Percentiles rank a stretch among this genome's conserved stretches.
phyloP scores from a whole-genome alignment of 2,329 filamentous ascomycete genomes.

The Sarocladium strictum region DNA sequence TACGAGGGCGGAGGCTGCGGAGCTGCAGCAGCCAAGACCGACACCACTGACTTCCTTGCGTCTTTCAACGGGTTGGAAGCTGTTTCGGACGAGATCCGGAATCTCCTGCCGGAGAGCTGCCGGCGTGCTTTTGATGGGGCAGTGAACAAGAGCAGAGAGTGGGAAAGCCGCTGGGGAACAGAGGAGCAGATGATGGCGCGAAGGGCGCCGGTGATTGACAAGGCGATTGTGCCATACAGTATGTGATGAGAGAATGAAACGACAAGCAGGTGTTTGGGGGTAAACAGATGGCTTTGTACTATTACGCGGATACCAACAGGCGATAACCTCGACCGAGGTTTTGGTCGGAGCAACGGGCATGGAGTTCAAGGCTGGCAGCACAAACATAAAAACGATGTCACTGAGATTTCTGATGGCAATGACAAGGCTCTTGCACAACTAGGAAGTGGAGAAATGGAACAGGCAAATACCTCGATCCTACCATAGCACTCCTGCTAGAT shows the following conservation, averaged over 20 bases:
- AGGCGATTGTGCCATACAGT: slow-evolving; percentile 55
- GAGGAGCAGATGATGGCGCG: slow-evolving; percentile 55
- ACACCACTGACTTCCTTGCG: slow-evolving; percentile 40
- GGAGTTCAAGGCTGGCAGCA: not conserved
- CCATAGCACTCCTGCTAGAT: too few species aligned
- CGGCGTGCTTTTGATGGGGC: slow-evolving; percentile 66
- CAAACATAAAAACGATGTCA: slow-evolving; percentile 2
- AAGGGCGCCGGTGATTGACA: slow-evolving; percentile 52
- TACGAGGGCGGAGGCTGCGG: slow-evolving; percentile 40
- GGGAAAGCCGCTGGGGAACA: slow-evolving; percentile 68
- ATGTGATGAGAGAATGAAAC: slow-evolving; percentile 26
- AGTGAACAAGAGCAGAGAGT: slow-evolving; percentile 57
- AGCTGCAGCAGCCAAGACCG: slow-evolving; percentile 35
- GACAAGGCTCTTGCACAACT: too few species aligned
- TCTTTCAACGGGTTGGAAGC: slow-evolving; percentile 57
- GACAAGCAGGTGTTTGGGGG: not conserved
- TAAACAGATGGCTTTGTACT: slow-evolving; percentile 4
- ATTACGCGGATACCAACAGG: slow-evolving; percentile 6
- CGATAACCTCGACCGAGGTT: not conserved
- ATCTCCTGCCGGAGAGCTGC: slow-evolving; percentile 64
- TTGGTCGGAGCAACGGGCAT: slow-evolving; percentile 1
- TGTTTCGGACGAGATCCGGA: slow-evolving; percentile 58
- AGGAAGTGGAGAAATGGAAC: too few species aligned
- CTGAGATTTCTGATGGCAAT: not conserved
- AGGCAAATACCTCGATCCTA: too few species aligned